A percentile compares a stretch with the other conserved stretches of the same genome.
Conservation (phyloP, 495 filamentous ascomycete species). For the Entonaema liquescens region DNA sequence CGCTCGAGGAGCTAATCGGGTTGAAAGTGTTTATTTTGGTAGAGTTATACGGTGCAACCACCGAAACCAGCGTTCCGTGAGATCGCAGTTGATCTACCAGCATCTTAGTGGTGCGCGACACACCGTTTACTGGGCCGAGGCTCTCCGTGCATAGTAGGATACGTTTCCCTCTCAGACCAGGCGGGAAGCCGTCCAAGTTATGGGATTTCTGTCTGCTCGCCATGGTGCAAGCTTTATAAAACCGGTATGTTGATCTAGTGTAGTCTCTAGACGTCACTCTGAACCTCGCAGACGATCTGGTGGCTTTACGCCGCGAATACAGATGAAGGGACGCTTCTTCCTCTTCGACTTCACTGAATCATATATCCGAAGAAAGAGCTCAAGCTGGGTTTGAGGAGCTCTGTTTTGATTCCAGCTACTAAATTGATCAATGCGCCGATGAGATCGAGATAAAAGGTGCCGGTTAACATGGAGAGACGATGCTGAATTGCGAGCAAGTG, state of each 20-base stretch:
- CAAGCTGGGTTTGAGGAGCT: background rate
- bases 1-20: conserved; percentile 15
- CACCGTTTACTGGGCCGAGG: conserved; percentile 72
- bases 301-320: background rate
- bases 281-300: background rate
- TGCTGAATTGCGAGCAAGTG: background rate
- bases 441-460: background rate
- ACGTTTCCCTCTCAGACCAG: conserved; percentile 59
- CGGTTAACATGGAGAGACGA: background rate
- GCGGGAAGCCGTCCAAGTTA: conserved; percentile 51
- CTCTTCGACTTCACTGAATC: background rate
- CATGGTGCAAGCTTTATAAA: background rate
- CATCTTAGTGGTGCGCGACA: conserved; percentile 68
- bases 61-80: conserved; percentile 64
- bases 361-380: background rate
- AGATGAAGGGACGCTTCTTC: background rate
- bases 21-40: conserved; percentile 50
- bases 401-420: background rate
- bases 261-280: background rate
- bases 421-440: background rate
- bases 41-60: conserved; percentile 64
- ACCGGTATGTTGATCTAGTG: background rate
- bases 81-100: conserved; percentile 67
- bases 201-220: conserved; percentile 16
- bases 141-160: conserved; percentile 70